Evolutionary conservation across 495 filamentous ascomycete genomes (phyloP), one percentile per base, ranked within the genome.

Genomic region (Podospora pseudocomata): DNA sequence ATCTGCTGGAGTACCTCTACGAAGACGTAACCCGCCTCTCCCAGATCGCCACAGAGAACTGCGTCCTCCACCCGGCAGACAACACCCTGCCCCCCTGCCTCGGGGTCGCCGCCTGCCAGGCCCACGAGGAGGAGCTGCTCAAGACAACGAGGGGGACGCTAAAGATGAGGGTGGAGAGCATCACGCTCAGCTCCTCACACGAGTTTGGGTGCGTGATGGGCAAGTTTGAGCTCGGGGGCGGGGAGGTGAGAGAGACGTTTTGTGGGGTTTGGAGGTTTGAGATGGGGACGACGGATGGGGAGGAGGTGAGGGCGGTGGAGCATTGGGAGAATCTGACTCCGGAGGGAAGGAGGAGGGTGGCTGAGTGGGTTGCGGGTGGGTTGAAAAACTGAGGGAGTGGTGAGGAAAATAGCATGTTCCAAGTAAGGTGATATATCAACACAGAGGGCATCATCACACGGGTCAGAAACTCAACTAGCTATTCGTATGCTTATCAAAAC

Each of bases 211-310:
- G 64, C 2, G 75, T 74, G 0, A 53, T 73, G 64, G 76, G 76
- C 0, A 56, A 49, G 1, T 16, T 77, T 44, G 60, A 67, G 49
- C 7, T 57, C n/a, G 49, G 32, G n/a, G 54, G 27, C 3, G 64
- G 53, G 4, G 53, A 34, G 49, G 28, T 26, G 16, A 7, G 18
- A n/a, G 20, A 57, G 53, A 20, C 18, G 9, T 74, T 77, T 61
- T 75, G 75, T 44, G 75, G 75, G 4, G 65, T 77, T 54, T 77
- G 74, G 73, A 64, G 68, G 64, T 75, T 74, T 39, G 57, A 70
- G 20, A 53, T 54, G 28, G 20, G 34, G 30, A 6, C n/a, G 13
- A 11, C 7, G 23, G 18, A 58, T 58, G 55, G 72, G 72, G n/a
- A n/a, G 9, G 34, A 9, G 32, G 73, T 72, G 0, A 60, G 26